Percentiles rank a stretch among this genome's conserved stretches.
Conservation (phyloP, 2,329 filamentous ascomycete species). For the Diplodia mutila region DNA sequence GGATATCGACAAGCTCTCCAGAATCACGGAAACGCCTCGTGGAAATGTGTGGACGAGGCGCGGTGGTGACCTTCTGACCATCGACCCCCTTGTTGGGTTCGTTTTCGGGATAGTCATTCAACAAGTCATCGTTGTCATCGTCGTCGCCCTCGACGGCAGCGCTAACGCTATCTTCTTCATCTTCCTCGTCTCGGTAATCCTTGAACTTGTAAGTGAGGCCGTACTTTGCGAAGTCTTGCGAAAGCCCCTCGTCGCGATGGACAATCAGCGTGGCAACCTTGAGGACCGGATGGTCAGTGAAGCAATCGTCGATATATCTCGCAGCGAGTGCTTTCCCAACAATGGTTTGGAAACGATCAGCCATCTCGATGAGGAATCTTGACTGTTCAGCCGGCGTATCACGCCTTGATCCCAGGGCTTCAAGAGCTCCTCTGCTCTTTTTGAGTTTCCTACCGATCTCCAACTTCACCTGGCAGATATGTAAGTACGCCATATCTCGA, state of each 20-base stretch:
- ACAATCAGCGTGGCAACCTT: conserved; percentile 42
- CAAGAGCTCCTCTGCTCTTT: conserved; percentile 33
- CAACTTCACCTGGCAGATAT: conserved; percentile 37
- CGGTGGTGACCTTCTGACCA: conserved; percentile 42
- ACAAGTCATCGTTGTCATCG: neutral
- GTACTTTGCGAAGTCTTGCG: conserved; percentile 31
- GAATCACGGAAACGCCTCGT: neutral
- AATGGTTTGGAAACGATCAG: conserved; percentile 44
- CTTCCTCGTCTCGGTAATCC: neutral
- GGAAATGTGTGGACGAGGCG: conserved; percentile 46
- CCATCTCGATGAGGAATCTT: conserved; percentile 44
- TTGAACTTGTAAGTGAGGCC: conserved; percentile 37
- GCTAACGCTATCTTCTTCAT: conserved; percentile 26
- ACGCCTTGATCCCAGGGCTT: conserved; percentile 41
- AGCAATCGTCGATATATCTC: conserved; percentile 42
- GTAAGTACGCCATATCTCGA: conserved; percentile 23
- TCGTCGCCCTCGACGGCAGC: too few species aligned
- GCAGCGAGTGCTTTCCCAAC: conserved; percentile 41
- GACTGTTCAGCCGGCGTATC: conserved; percentile 42
- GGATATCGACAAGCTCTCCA: neutral
- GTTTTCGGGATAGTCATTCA: neutral
- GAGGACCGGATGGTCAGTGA: conserved; percentile 39
- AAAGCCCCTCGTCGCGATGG: conserved; percentile 34
- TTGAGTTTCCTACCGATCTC: conserved; percentile 39
- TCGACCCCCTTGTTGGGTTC: conserved; percentile 39